These are phyloP conservation scores for Aspergillus transmontanensis DNA, from an alignment of 2,329 filamentous ascomycete genomes.

Conservation along the genomic window DNA sequence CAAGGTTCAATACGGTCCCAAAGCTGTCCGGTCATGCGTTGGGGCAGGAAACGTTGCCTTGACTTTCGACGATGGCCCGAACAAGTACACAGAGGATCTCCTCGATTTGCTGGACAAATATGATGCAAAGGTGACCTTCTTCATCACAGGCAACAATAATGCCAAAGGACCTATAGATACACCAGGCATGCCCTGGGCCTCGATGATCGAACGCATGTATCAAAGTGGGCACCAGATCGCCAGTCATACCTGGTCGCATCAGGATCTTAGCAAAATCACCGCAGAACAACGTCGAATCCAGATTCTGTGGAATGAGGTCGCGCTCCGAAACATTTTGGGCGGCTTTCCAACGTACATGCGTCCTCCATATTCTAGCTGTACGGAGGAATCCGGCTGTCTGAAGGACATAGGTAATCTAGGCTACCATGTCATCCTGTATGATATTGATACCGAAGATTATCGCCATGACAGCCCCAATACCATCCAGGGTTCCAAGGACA, in stretches of 20 bases:
- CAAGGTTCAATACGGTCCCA: slow-evolving; percentile 38
- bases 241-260: slow-evolving; percentile 57
- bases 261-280: slow-evolving; percentile 47
- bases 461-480: slow-evolving; percentile 39
- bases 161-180: slow-evolving; percentile 49
- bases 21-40: slow-evolving; percentile 41
- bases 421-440: slow-evolving; percentile 52
- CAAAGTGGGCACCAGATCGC: slow-evolving; percentile 53
- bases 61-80: slow-evolving; percentile 70
- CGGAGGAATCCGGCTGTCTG: slow-evolving; percentile 39
- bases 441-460: slow-evolving; percentile 53
- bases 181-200: slow-evolving; percentile 41
- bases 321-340: slow-evolving; percentile 51
- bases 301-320: slow-evolving; percentile 52
- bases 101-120: slow-evolving; percentile 63
- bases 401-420: slow-evolving; percentile 49
- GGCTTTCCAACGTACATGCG: slow-evolving; percentile 57
- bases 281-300: slow-evolving; percentile 42
- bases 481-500: slow-evolving; percentile 45
- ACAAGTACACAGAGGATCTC: slow-evolving; percentile 62
- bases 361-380: slow-evolving; percentile 52
- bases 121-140: slow-evolving; percentile 68
- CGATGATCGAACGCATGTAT: slow-evolving; percentile 45
- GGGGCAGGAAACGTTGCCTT: slow-evolving; percentile 64
- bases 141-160: slow-evolving; percentile 58